Base-by-base conservation (phyloP, 768 basidiomycete genomes). In the Termitomyces sp. region DNA sequence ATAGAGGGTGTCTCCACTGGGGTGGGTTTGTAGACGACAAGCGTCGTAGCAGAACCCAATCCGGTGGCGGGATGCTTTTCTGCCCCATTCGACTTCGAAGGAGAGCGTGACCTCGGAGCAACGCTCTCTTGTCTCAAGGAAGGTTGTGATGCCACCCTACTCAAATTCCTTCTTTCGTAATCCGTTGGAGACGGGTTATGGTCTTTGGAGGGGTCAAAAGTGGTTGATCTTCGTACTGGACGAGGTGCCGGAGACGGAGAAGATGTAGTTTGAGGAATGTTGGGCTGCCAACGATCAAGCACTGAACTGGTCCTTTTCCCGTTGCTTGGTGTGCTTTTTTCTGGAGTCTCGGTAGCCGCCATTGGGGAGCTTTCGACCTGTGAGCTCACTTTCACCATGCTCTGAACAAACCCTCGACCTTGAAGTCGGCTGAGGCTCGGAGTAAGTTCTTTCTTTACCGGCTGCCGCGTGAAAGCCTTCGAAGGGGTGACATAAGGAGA, bases 331-430 rank as follows among this genome's bases (percentile, higher is more conserved):
- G 66, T 72, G 57, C 68, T 57, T 58, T 70, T 75, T 55, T 71
- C 71, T n/a, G 71, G 60, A 24, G 68, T 64, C 51, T 59, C 61
- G 10, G 72, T 68, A 50, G 71, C 70, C 58, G 71, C 65, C 14
- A 71, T 44, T 0, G 79, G 68, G 48, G 77, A 70, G 18, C 70
- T 73, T 58, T 82, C 79, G 5, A 86, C 68, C 60, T 80, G 75
- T 18, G 79, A 74, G 63, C 83, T 90, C 48, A 79, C 86, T 70
- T 87, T 85, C 35, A 94, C 87, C 74, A 91, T 84, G 60, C 80
- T 90, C 69, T 90, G 87, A 2, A 94, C 92, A 66, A 94, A 92
- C 4, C 92, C 92, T 41, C 92, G 84, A 20, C 92, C 92, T 65
- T 92, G 86, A 18, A 94, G 71, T 59, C 90, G 76, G 60, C 88